phyloP scores from a whole-genome alignment of 495 filamentous ascomycete genomes.

The Tuber brumale region DNA sequence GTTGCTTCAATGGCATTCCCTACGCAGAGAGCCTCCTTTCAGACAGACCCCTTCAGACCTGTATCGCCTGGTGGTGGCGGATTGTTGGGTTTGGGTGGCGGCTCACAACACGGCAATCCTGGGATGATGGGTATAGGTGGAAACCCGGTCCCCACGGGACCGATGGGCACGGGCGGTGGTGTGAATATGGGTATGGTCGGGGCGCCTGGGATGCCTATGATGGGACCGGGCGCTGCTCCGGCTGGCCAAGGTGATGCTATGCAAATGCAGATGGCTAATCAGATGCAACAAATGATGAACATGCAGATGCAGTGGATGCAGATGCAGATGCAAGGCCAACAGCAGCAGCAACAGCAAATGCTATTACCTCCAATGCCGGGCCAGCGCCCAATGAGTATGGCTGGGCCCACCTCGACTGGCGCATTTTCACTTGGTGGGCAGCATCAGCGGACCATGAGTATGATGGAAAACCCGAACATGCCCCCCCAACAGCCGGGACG shows the following conservation, averaged over 20 bases:
- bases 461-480: conserved; percentile 62
- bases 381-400: conserved; percentile 40
- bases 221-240: conserved; percentile 45
- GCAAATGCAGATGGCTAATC: conserved; percentile 75
- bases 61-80: conserved; percentile 44
- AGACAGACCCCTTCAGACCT: conserved; percentile 35
- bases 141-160: conserved; percentile 19
- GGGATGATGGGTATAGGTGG: conserved; percentile 46
- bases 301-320: conserved; percentile 47
- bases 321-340: conserved; percentile 40
- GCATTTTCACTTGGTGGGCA: conserved; percentile 23
- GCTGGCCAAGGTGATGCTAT: conserved; percentile 61
- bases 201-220: conserved; percentile 43
- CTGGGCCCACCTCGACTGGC: conserved; percentile 16
- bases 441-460: conserved; percentile 61
- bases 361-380: conserved; percentile 32
- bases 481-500: conserved; percentile 48
- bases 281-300: conserved; percentile 59
- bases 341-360: conserved; percentile 32
- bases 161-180: conserved; percentile 40
- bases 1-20: conserved; percentile 22
- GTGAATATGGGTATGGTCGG: conserved; percentile 42
- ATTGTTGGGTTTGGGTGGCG: conserved; percentile 42
- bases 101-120: conserved; percentile 45
- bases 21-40: conserved; percentile 33